Evolutionary conservation across 179 eudicot genomes (phyloP).

Genomic region (Sideroxylon spinosum): DNA sequence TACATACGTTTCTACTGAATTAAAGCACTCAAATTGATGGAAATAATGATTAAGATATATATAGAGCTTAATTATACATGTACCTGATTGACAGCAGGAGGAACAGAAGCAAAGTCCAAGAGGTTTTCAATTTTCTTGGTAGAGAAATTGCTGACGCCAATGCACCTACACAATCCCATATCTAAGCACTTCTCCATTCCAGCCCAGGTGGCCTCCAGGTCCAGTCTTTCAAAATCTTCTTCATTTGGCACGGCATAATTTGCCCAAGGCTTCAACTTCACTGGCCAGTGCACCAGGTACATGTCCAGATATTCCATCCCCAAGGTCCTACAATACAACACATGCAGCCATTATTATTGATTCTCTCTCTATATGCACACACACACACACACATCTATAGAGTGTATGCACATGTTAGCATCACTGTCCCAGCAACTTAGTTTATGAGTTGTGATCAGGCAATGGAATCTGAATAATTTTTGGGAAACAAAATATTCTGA

Average conservation of each 20-base stretch:
- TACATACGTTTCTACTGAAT: too few relatives aligned
- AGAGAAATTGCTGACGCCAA: constrained; percentile 69
- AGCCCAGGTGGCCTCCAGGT: constrained; percentile 53
- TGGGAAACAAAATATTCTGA: background rate
- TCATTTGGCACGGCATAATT: constrained; percentile 45
- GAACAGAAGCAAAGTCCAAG: constrained; percentile 37
- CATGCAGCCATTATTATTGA: too few relatives aligned
- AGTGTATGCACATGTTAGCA: too few relatives aligned
- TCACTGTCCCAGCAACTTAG: too few relatives aligned
- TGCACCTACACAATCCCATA: constrained; percentile 50
- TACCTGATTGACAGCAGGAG: constrained; percentile 58
- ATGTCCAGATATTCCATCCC: constrained; percentile 61
- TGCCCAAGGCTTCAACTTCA: constrained; percentile 49
- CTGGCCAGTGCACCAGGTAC: constrained; percentile 71
- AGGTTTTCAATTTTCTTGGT: constrained; percentile 37
- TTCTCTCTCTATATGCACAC: background rate
- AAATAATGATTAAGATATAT: too few relatives aligned
- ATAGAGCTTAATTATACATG: too few relatives aligned
- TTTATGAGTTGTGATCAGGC: too few relatives aligned
- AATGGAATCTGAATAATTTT: background rate
- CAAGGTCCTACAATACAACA: constrained; percentile 33
- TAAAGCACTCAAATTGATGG: too few relatives aligned
- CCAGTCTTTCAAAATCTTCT: constrained; percentile 50
- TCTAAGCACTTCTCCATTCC: constrained; percentile 57
- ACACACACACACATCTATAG: too few relatives aligned